Conservation (phyloP, 352 stramenopile species). For the Pythium aristosporum region DNA sequence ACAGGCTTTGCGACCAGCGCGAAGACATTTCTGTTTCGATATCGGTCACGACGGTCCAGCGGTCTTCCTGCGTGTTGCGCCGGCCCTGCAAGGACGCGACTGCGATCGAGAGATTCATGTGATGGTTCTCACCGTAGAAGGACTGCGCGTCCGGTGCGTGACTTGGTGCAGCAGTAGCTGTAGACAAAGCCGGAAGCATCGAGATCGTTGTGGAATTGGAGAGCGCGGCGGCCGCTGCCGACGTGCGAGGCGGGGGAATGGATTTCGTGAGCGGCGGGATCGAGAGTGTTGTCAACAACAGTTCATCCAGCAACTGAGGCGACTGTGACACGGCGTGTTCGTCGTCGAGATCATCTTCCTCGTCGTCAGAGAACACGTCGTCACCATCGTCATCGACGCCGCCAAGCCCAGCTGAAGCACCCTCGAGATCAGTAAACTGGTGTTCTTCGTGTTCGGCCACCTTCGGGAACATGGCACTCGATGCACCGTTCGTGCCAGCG, state of each 20-base stretch:
- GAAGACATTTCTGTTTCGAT: slow-evolving; percentile 25
- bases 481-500: slow-evolving; percentile 2
- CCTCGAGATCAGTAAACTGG: neutral
- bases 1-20: slow-evolving; percentile 33
- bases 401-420: neutral
- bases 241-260: neutral
- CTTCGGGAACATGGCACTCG: slow-evolving; percentile 19
- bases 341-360: slow-evolving; percentile 52
- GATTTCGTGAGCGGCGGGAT: slow-evolving; percentile 53
- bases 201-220: neutral
- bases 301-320: slow-evolving; percentile 63
- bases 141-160: slow-evolving; percentile 26
- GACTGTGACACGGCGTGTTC: slow-evolving; percentile 55
- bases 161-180: neutral
- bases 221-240: no score
- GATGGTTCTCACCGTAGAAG: slow-evolving; percentile 41
- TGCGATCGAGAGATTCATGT: slow-evolving; percentile 39
- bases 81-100: slow-evolving; percentile 60
- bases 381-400: slow-evolving; percentile 29
- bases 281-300: slow-evolving; percentile 72
- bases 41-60: slow-evolving; percentile 54
- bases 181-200: neutral
- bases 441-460: slow-evolving; percentile 3
- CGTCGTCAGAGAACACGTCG: slow-evolving; percentile 43
- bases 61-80: slow-evolving; percentile 76